A percentile compares a stretch with the other conserved stretches of the same genome.
phyloP scores from a whole-genome alignment of 2,329 filamentous ascomycete species.

The Ophidiomyces ophidiicola region DNA sequence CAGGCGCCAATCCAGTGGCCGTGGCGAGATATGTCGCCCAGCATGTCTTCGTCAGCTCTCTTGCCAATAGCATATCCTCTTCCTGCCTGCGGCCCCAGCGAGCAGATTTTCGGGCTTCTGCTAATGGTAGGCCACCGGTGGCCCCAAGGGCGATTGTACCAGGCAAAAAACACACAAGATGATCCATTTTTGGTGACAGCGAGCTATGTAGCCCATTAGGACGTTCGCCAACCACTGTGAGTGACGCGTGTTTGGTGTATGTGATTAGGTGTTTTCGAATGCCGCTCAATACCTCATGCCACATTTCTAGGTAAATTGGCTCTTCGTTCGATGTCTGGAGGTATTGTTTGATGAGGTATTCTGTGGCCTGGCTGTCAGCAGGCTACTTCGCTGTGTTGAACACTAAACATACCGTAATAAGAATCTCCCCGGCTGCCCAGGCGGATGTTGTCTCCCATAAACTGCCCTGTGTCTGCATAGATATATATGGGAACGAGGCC shows the following conservation, averaged over 20 bases:
- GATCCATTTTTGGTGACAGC: constrained; percentile 88
- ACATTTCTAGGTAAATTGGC: constrained; percentile 78
- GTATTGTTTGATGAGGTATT: constrained; percentile 98
- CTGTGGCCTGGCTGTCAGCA: constrained; percentile 27
- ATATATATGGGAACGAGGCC: constrained; percentile 89
- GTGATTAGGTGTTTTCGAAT: constrained; percentile 86
- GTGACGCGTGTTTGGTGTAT: constrained; percentile 65
- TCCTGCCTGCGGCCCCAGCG: constrained; percentile 70
- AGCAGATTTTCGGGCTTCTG: constrained; percentile 58
- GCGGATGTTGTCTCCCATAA: constrained; percentile 74
- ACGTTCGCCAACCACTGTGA: constrained; percentile 84
- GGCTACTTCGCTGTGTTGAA: background rate
- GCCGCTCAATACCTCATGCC: constrained; percentile 72
- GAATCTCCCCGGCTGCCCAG: constrained; percentile 90
- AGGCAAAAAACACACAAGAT: constrained; percentile 93
- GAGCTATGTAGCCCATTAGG: constrained; percentile 55
- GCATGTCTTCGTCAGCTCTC: constrained; percentile 90
- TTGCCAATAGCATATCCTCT: constrained; percentile 73
- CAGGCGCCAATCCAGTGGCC: constrained; percentile 78
- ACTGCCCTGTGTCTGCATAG: constrained; percentile 63
- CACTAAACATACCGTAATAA: constrained; percentile 55
- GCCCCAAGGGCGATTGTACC: constrained; percentile 85
- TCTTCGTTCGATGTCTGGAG: constrained; percentile 84
- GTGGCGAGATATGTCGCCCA: constrained; percentile 95
- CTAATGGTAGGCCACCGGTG: constrained; percentile 64